phyloP scores from a whole-genome alignment of 257 asterid genomes.

The Primulina huaijiensis region DNA sequence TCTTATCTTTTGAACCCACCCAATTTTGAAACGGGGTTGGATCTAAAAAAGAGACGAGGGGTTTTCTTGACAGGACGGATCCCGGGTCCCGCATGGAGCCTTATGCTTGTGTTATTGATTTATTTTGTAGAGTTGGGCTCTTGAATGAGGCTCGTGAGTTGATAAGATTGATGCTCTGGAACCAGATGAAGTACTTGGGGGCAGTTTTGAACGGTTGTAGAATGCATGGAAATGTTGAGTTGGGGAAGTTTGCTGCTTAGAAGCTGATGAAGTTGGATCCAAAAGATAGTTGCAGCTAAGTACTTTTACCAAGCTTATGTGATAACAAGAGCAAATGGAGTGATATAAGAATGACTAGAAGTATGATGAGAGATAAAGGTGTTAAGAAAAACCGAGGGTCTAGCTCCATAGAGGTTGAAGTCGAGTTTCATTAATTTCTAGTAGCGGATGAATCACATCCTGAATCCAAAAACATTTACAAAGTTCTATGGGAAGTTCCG shows the following conservation, averaged over 20 bases:
- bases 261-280: conserved; percentile 65
- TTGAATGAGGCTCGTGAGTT: conserved; percentile 53
- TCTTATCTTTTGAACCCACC: too few species aligned
- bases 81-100: conserved; percentile 50
- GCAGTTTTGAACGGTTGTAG: conserved; percentile 70
- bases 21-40: too few species aligned
- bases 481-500: conserved; percentile 39
- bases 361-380: conserved; percentile 70
- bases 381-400: conserved; percentile 63
- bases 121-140: conserved; percentile 65
- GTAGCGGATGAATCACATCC: conserved; percentile 62
- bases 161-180: conserved; percentile 55
- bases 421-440: conserved; percentile 62
- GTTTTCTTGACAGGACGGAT: too few species aligned
- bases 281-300: conserved; percentile 68
- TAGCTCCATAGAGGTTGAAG: conserved; percentile 70
- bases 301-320: conserved; percentile 62
- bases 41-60: too few species aligned
- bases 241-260: conserved; percentile 69
- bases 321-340: conserved; percentile 67
- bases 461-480: conserved; percentile 41
- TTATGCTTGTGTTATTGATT: conserved; percentile 70
- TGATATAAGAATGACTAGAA: conserved; percentile 59
- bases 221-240: conserved; percentile 59
- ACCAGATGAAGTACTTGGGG: conserved; percentile 81